Percentiles rank a stretch among this genome's conserved stretches.
phyloP scores from a whole-genome alignment of 371 early-diverging fungal species.

The Catenaria anguillulae region DNA sequence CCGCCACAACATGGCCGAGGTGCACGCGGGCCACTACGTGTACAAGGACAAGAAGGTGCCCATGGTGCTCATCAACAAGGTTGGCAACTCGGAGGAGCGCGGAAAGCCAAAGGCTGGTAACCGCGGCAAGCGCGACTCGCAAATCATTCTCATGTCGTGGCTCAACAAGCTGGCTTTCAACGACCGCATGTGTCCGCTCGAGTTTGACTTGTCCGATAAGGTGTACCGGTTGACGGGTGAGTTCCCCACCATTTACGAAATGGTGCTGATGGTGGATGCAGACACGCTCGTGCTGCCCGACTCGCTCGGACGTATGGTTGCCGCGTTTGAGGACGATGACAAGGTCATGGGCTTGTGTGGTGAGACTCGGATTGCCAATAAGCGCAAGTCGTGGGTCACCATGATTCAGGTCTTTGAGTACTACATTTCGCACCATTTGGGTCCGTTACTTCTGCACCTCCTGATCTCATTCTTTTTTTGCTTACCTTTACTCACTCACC shows the following conservation, averaged over 20 bases:
- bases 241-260: constrained; percentile 37
- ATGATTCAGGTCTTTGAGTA: constrained; percentile 50
- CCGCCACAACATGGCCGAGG: constrained; percentile 44
- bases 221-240: constrained; percentile 35
- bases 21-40: constrained; percentile 8
- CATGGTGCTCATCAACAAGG: constrained; percentile 23
- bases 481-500: no score
- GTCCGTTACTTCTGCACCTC: no score
- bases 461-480: no score
- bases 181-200: constrained; percentile 25
- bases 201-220: constrained; percentile 27
- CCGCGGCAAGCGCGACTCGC: constrained; percentile 39
- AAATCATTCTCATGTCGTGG: constrained; percentile 32
- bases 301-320: constrained; percentile 13
- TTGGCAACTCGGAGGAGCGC: constrained; percentile 11
- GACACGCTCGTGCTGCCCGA: constrained; percentile 18
- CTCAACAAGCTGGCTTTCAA: constrained; percentile 27
- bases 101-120: constrained; percentile 26
- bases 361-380: constrained; percentile 38
- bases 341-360: constrained; percentile 37
- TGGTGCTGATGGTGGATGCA: constrained; percentile 26
- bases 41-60: constrained; percentile 10
- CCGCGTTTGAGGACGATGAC: constrained; percentile 22
- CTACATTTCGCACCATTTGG: no score
- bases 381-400: constrained; percentile 42